Percentiles rank a stretch among this genome's conserved stretches.
Evolutionary conservation across 345 rosid species (phyloP).

Genomic region (Abelmoschus esculentus): DNA sequence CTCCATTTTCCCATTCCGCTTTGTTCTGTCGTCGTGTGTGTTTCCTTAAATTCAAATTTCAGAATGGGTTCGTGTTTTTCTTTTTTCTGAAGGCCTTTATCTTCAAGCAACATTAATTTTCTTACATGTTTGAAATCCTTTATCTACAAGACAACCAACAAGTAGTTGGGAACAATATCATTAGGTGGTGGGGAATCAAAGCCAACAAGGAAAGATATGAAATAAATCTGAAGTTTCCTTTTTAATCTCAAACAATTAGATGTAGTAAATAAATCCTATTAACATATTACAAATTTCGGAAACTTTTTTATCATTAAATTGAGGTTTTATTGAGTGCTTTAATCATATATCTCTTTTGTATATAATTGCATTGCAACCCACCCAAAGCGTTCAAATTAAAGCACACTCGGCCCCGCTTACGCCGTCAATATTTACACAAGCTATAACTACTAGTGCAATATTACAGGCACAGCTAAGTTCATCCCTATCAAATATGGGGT

Average conservation of each 20-base stretch:
- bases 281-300: not conserved
- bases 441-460: not conserved
- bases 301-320: not conserved
- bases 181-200: slow-evolving; percentile 1
- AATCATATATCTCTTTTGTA: not conserved
- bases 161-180: not conserved
- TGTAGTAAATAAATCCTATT: too few species aligned
- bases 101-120: too few species aligned
- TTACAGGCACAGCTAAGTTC: not conserved
- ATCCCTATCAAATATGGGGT: not conserved
- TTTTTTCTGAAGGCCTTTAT: not conserved
- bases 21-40: not conserved
- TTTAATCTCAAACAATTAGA: too few species aligned
- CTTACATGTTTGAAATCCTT: not conserved
- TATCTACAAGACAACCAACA: not conserved
- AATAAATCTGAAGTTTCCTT: not conserved
- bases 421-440: not conserved
- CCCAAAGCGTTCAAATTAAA: slow-evolving; percentile 19
- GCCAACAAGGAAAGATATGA: not conserved
- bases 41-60: not conserved
- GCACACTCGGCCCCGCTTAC: not conserved
- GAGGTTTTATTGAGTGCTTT: not conserved
- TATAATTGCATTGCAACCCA: not conserved
- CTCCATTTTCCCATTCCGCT: not conserved
- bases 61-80: not conserved